A percentile compares a stretch with the other conserved stretches of the same genome.
phyloP scores from a whole-genome alignment of 2,329 filamentous ascomycete species.

The Hymenoscyphus fraxineus region DNA sequence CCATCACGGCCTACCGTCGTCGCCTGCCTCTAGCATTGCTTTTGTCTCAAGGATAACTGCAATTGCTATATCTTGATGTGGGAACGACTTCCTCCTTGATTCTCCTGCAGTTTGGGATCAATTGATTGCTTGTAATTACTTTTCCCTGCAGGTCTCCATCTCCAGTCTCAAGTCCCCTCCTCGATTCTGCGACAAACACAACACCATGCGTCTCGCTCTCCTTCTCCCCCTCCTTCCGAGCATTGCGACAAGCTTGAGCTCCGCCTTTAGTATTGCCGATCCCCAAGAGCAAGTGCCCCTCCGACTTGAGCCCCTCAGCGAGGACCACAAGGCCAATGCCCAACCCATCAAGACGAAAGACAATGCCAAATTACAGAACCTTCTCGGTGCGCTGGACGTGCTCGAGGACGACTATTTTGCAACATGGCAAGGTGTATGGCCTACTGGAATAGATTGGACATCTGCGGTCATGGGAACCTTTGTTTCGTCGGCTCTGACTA shows the following conservation, averaged over 20 bases:
- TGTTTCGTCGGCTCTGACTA: conserved; percentile 66
- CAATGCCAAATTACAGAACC: conserved; percentile 19
- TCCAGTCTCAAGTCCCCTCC: conserved; percentile 7
- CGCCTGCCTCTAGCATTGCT: neutral
- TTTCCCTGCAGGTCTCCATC: conserved; percentile 8
- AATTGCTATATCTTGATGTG: conserved; percentile 23
- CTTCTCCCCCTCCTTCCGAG: conserved; percentile 14
- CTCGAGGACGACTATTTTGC: conserved; percentile 79
- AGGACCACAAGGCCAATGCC: conserved; percentile 15
- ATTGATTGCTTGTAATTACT: conserved; percentile 10
- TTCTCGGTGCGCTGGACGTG: conserved; percentile 61
- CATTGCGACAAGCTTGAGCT: conserved; percentile 5
- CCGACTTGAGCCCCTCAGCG: conserved; percentile 4
- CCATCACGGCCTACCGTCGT: neutral
- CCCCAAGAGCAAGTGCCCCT: conserved; percentile 5
- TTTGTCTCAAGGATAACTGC: conserved; percentile 3
- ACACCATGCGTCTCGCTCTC: conserved; percentile 18
- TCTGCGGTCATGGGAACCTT: conserved; percentile 80
- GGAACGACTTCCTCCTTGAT: conserved; percentile 18
- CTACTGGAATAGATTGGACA: conserved; percentile 88
- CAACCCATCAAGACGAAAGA: conserved; percentile 16
- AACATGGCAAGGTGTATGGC: conserved; percentile 77
- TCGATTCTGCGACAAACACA: neutral
- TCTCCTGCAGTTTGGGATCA: conserved; percentile 2
- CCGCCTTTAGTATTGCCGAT: conserved; percentile 10